Percentiles rank a stretch among this genome's conserved stretches.
Evolutionary conservation across 495 filamentous ascomycete species (phyloP).

Genomic region (Thermochaetoides thermophila): DNA sequence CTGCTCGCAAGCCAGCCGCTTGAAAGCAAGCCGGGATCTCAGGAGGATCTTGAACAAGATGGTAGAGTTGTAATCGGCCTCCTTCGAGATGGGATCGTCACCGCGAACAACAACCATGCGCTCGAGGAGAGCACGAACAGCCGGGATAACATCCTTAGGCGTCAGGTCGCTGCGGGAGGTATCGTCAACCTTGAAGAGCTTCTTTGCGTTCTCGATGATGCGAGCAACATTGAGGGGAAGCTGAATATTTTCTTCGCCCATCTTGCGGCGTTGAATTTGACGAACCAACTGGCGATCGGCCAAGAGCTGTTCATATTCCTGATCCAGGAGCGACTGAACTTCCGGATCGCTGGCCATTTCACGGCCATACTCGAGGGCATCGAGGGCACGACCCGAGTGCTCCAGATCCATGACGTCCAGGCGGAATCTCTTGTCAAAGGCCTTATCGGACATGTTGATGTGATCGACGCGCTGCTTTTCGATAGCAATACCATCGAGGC

Average conservation of each 20-base stretch:
- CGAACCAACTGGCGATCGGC: conserved; percentile 65
- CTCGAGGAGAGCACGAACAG: conserved; percentile 60
- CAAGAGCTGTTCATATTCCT: conserved; percentile 69
- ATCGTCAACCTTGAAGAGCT: conserved; percentile 80
- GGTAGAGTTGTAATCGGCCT: conserved; percentile 80
- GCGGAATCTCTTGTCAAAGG: conserved; percentile 65
- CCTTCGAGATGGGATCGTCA: conserved; percentile 59
- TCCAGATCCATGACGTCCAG: conserved; percentile 84
- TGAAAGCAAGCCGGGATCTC: conserved; percentile 81
- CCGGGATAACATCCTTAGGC: conserved; percentile 75
- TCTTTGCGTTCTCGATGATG: conserved; percentile 77
- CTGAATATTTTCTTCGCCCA: conserved; percentile 66
- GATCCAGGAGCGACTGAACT: conserved; percentile 72
- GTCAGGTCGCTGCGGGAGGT: conserved; percentile 74
- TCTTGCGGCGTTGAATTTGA: conserved; percentile 27
- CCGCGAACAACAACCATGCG: conserved; percentile 74
- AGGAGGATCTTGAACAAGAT: conserved; percentile 82
- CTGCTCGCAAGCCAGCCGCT: conserved; percentile 69
- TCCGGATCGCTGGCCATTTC: conserved; percentile 77
- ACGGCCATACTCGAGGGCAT: conserved; percentile 69
- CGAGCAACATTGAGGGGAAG: conserved; percentile 83
- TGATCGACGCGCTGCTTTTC: conserved; percentile 83
- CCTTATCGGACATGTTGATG: conserved; percentile 54
- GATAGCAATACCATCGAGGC: conserved; percentile 77
- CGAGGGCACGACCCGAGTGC: conserved; percentile 42